Evolutionary conservation across 169 alveolate species (phyloP).

Genomic region (Plasmodium inui): DNA sequence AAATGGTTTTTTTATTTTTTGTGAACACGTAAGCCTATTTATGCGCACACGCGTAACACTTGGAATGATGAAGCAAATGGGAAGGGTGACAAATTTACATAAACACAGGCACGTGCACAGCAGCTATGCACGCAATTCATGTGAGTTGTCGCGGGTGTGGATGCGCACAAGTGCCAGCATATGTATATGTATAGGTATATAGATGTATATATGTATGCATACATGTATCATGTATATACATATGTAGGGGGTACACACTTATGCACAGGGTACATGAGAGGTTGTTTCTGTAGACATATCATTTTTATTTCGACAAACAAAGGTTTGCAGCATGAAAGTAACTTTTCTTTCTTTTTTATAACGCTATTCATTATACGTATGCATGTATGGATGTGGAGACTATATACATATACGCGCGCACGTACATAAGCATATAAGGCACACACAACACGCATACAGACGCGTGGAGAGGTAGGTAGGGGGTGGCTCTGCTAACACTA

Average conservation of each 20-base stretch:
- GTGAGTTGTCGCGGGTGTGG: not conserved
- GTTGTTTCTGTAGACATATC: not conserved
- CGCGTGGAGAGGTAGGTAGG: not conserved
- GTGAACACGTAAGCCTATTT: not conserved
- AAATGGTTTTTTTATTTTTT: not conserved
- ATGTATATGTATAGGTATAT: slow-evolving; percentile 14
- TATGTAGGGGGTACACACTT: not conserved
- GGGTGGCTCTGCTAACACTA: not conserved
- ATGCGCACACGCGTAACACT: not conserved
- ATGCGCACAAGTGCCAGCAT: not conserved
- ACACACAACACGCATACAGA: not conserved
- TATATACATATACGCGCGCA: not conserved
- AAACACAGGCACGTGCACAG: slow-evolving; percentile 1
- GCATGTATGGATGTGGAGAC: not conserved
- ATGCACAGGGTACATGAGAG: not conserved
- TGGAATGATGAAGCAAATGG: not conserved
- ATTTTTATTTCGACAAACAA: not conserved
- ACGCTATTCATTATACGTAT: not conserved
- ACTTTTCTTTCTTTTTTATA: not conserved
- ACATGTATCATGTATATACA: not conserved
- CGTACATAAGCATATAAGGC: not conserved
- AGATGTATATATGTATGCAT: not conserved
- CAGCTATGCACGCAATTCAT: not conserved
- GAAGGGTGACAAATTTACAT: not conserved
- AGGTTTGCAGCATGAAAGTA: not conserved